A percentile compares a stretch with the other conserved stretches of the same genome.
Evolutionary conservation across 257 asterid species (phyloP).

Genomic region (Solanum medicagineum): DNA sequence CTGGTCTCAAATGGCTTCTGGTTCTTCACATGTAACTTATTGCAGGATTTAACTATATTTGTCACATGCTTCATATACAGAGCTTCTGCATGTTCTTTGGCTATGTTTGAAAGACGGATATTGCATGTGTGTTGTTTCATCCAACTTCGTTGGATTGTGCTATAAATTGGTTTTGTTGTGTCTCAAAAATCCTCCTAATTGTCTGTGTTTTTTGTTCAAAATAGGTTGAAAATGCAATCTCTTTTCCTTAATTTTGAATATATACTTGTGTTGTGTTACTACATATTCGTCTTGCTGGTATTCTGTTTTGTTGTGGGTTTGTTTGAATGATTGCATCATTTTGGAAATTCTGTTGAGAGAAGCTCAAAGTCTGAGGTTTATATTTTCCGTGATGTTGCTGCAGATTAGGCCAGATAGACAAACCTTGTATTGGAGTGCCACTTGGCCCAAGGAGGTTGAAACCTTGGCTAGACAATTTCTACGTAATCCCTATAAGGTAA

Average conservation of each 20-base stretch:
- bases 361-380: background rate
- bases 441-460: constrained; percentile 96
- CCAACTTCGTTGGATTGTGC: background rate
- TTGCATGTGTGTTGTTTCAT: background rate
- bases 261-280: background rate
- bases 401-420: constrained; percentile 96
- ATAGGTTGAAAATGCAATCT: background rate
- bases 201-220: background rate
- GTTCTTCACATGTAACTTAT: background rate
- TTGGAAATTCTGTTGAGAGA: background rate
- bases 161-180: background rate
- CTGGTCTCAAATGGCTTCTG: background rate
- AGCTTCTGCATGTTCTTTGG: background rate
- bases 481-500: constrained; percentile 71
- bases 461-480: constrained; percentile 76
- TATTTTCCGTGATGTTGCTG: background rate
- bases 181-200: background rate
- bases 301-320: background rate
- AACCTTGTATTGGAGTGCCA: constrained; percentile 97
- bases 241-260: background rate
- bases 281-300: background rate
- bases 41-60: background rate
- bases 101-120: background rate
- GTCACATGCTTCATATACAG: background rate
- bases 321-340: background rate